Percentiles rank a stretch among this genome's conserved stretches.
phyloP scores from a whole-genome alignment of 441 rosid species.

The Euphorbia schlechtendalii region DNA sequence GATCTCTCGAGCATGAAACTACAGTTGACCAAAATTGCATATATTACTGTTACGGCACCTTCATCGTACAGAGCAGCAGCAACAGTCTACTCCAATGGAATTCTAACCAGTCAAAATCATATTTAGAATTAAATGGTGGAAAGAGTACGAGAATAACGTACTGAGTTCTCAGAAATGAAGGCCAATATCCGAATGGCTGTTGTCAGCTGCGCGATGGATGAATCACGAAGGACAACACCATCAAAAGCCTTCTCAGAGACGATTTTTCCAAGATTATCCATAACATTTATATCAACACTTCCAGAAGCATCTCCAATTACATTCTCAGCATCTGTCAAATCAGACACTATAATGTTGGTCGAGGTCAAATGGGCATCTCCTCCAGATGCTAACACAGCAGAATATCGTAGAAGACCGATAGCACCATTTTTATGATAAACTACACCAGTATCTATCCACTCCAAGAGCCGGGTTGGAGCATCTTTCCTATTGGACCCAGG shows the following conservation, averaged over 20 bases:
- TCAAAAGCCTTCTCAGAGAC: slow-evolving; percentile 77
- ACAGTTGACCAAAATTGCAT: slow-evolving; percentile 79
- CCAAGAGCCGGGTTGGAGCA: slow-evolving; percentile 85
- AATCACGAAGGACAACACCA: slow-evolving; percentile 77
- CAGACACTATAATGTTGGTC: slow-evolving; percentile 64
- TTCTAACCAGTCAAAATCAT: slow-evolving; percentile 15
- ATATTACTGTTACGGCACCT: slow-evolving; percentile 76
- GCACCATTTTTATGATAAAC: slow-evolving; percentile 92
- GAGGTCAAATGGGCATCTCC: slow-evolving; percentile 90
- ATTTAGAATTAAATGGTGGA: slow-evolving; percentile 1
- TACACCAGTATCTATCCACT: slow-evolving; percentile 92
- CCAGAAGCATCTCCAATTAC: slow-evolving; percentile 66
- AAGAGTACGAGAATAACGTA: slow-evolving; percentile 32
- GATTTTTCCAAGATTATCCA: slow-evolving; percentile 88
- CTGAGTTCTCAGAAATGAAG: slow-evolving; percentile 74
- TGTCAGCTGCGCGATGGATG: slow-evolving; percentile 82
- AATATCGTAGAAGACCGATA: slow-evolving; percentile 86
- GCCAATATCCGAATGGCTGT: slow-evolving; percentile 89
- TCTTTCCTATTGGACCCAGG: slow-evolving; percentile 93
- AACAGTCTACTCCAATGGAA: slow-evolving; percentile 55
- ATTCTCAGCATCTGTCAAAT: slow-evolving; percentile 69
- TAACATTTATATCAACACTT: slow-evolving; percentile 66
- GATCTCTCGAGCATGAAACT: slow-evolving; percentile 96
- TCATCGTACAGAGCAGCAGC: slow-evolving; percentile 83
- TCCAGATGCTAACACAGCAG: slow-evolving; percentile 84